A percentile compares a stretch with the other conserved stretches of the same genome.
These are phyloP conservation scores for Eutrema salsugineum DNA, from an alignment of 441 rosid genomes.

Conservation along the genomic window DNA sequence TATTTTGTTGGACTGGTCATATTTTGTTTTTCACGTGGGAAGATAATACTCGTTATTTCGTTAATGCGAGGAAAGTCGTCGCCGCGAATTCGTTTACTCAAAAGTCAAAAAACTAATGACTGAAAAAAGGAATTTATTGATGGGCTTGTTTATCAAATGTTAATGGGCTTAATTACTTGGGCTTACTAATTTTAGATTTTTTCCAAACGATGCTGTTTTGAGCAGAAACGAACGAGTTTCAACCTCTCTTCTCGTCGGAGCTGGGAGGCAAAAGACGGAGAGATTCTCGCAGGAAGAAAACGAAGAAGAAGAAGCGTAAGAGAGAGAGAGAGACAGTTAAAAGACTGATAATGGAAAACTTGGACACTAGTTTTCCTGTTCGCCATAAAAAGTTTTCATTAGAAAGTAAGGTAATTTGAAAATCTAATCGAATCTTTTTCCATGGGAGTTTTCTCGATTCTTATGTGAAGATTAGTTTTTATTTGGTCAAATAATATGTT, in stretches of 20 bases:
- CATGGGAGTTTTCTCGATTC: background rate
- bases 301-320: background rate
- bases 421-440: background rate
- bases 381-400: constrained; percentile 39
- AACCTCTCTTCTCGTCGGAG: background rate
- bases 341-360: constrained; percentile 34
- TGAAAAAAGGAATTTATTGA: background rate
- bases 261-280: background rate
- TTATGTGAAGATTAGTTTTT: background rate
- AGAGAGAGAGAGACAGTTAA: background rate
- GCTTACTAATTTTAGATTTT: background rate
- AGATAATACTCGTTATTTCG: no score
- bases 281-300: background rate
- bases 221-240: background rate
- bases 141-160: background rate
- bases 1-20: background rate
- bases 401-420: constrained; percentile 46
- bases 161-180: background rate
- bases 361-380: constrained; percentile 46
- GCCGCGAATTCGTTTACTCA: background rate
- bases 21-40: background rate
- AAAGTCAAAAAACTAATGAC: background rate
- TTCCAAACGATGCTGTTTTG: background rate
- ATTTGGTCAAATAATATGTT: background rate
- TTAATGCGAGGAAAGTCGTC: background rate